phyloP scores from a whole-genome alignment of 208 protist genomes.

The Herpetomonas tarakana region DNA sequence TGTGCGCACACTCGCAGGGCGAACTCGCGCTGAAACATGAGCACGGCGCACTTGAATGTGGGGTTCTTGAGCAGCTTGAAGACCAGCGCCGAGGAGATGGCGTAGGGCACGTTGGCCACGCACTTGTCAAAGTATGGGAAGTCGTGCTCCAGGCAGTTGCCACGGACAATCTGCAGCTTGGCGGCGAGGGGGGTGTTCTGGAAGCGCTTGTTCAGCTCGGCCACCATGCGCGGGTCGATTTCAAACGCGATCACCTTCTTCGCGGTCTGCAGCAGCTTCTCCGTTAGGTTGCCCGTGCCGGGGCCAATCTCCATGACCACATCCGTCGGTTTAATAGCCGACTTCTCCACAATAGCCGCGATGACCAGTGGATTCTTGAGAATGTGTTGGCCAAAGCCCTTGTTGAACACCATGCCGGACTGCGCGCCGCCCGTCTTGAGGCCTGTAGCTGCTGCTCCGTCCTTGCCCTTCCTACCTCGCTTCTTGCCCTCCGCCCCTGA shows the following conservation, averaged over 20 bases:
- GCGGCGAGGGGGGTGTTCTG: conserved; percentile 80
- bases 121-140: conserved; percentile 99
- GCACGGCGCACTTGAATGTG: conserved; percentile 94
- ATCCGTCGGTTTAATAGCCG: conserved; percentile 96
- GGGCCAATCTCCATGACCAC: conserved; percentile 99
- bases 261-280: conserved; percentile 96
- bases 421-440: conserved; percentile 74
- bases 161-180: conserved; percentile 98
- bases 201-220: conserved; percentile 99
- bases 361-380: conserved; percentile 99
- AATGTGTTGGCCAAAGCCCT: conserved; percentile 98
- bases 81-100: conserved; percentile 99
- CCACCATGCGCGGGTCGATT: conserved; percentile 99
- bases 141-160: conserved; percentile 98
- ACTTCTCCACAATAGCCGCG: conserved; percentile 97
- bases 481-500: conserved; percentile 8
- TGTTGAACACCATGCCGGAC: conserved; percentile 95
- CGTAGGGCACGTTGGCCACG: conserved; percentile 99
- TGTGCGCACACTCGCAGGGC: conserved; percentile 97
- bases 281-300: conserved; percentile 99
- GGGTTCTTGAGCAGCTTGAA: conserved; percentile 99
- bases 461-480: conserved; percentile 32
- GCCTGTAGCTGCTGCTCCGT: conserved; percentile 23
- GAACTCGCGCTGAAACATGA: conserved; percentile 99
- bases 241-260: conserved; percentile 99